A percentile compares a stretch with the other conserved stretches of the same genome.
Conservation (phyloP, 1,139 yeast genomes). For the Candida pseudocylindracea region DNA sequence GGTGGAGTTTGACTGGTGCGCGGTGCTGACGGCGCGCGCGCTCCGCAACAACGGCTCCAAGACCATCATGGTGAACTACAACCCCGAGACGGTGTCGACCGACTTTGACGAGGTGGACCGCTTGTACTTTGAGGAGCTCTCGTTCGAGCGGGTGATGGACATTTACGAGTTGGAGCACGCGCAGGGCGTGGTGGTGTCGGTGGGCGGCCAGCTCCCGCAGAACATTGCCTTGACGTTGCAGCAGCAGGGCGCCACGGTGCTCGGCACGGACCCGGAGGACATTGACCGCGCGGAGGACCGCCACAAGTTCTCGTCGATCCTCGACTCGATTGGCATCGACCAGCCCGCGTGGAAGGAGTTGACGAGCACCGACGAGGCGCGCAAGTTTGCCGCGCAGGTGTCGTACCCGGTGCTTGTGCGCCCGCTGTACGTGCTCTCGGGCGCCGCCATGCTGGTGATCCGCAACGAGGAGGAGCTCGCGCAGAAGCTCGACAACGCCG, state of each 20-base stretch:
- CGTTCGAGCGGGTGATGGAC: conserved; percentile 92
- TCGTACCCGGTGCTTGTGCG: conserved; percentile 93
- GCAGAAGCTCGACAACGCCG: conserved; percentile 61
- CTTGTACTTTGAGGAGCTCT: conserved; percentile 84
- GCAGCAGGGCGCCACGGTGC: conserved; percentile 63
- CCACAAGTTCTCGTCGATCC: conserved; percentile 86
- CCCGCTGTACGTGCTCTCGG: conserved; percentile 92
- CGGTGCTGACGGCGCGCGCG: conserved; percentile 90
- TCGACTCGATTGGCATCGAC: conserved; percentile 74
- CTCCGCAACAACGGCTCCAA: conserved; percentile 70
- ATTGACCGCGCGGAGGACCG: conserved; percentile 97
- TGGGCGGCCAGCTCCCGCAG: conserved; percentile 96
- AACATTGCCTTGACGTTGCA: conserved; percentile 80
- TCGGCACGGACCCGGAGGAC: conserved; percentile 89
- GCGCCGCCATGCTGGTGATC: conserved; percentile 97
- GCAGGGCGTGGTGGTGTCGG: conserved; percentile 82
- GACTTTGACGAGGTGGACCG: conserved; percentile 97
- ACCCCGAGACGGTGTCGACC: conserved; percentile 96
- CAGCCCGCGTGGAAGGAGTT: conserved; percentile 98
- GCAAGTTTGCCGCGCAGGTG: conserved; percentile 62
- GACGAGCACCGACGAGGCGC: conserved; percentile 70
- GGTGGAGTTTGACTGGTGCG: conserved; percentile 99
- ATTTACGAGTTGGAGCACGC: conserved; percentile 85
- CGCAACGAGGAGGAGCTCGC: conserved; percentile 59
- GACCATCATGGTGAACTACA: conserved; percentile 92